Conservation (phyloP, 73 alveolate genomes). For the Loxodes magnus region DNA sequence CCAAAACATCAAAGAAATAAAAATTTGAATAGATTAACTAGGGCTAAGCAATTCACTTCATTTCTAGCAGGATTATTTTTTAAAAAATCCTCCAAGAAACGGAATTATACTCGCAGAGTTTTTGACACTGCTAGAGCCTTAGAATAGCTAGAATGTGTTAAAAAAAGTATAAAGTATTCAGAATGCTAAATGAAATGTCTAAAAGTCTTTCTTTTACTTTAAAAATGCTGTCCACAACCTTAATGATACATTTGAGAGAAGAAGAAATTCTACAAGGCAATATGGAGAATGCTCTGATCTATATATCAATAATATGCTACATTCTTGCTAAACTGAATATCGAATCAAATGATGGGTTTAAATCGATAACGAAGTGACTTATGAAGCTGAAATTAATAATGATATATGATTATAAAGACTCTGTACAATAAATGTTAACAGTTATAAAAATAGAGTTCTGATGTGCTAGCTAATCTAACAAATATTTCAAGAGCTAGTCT, state of each 20-base stretch:
- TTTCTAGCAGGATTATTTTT: not conserved
- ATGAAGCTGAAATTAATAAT: not conserved
- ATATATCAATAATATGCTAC: too few species aligned
- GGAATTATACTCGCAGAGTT: not conserved
- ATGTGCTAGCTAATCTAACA: constrained; percentile 23
- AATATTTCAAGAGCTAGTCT: constrained; percentile 17
- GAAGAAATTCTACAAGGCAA: not conserved
- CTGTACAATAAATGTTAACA: constrained; percentile 1
- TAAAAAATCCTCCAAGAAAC: not conserved
- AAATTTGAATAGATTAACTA: not conserved
- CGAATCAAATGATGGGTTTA: too few species aligned
- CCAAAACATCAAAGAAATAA: not conserved
- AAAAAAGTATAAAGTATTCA: constrained; percentile 17
- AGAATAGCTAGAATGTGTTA: not conserved
- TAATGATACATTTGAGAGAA: constrained; percentile 16
- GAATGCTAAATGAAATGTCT: constrained; percentile 26
- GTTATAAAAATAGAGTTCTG: constrained; percentile 29
- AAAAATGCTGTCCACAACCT: constrained; percentile 18
- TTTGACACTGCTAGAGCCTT: not conserved
- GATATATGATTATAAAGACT: not conserved
- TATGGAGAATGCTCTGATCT: not conserved
- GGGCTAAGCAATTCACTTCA: not conserved
- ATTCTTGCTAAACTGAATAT: too few species aligned
- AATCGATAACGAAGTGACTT: not conserved
- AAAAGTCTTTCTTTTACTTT: constrained; percentile 13